Evolutionary conservation across 2,329 filamentous ascomycete species (phyloP).

Genomic region (Aspergillus thermomutatus): DNA sequence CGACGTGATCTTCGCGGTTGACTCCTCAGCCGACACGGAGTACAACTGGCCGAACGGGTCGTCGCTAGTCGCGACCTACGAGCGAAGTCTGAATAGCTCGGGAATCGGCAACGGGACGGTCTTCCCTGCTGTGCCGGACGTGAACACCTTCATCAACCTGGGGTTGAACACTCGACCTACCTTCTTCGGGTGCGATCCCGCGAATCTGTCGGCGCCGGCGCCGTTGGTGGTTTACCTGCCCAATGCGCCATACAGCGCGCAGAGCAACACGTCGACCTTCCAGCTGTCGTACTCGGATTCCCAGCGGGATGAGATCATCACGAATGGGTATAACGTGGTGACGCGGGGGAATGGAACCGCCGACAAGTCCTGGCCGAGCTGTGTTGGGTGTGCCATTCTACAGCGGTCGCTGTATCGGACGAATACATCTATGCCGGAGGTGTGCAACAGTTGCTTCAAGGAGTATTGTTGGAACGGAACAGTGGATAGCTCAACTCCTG

Average conservation of each 20-base stretch:
- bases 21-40: constrained; percentile 70
- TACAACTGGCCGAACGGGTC: constrained; percentile 75
- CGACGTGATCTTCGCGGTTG: constrained; percentile 78
- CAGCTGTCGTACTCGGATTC: constrained; percentile 59
- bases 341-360: constrained; percentile 79
- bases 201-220: constrained; percentile 30
- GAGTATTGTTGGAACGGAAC: constrained; percentile 95
- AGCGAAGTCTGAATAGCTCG: constrained; percentile 56
- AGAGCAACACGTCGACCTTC: constrained; percentile 79
- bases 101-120: constrained; percentile 63
- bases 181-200: constrained; percentile 74
- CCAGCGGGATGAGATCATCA: constrained; percentile 74
- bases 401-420: constrained; percentile 72
- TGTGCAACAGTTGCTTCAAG: constrained; percentile 73
- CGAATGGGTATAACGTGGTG: constrained; percentile 79
- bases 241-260: constrained; percentile 73
- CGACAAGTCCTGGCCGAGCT: constrained; percentile 72
- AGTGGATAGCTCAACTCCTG: constrained; percentile 37
- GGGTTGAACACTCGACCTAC: constrained; percentile 70
- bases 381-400: constrained; percentile 84
- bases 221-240: constrained; percentile 79
- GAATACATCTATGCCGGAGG: constrained; percentile 62
- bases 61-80: constrained; percentile 68
- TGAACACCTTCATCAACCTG: constrained; percentile 74
- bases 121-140: constrained; percentile 70